Conservation (phyloP, 495 filamentous ascomycete species). For the Annulohypoxylon stygium region DNA sequence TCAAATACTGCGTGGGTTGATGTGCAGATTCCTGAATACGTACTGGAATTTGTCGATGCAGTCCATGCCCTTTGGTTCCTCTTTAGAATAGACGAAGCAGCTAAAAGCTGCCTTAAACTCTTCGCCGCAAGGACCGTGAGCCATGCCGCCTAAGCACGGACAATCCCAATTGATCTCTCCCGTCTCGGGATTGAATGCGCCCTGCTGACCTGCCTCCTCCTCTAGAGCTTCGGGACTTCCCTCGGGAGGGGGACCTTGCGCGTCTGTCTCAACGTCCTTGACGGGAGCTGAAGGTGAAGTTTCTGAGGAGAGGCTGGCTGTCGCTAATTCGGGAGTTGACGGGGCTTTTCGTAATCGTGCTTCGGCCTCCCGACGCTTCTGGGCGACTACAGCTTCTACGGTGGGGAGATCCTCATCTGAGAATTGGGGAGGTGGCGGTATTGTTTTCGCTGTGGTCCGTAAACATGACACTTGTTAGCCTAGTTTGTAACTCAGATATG, state of each 20-base stretch:
- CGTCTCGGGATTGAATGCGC: constrained; percentile 97
- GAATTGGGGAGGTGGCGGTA: constrained; percentile 56
- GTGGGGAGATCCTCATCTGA: constrained; percentile 63
- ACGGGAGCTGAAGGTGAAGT: constrained; percentile 41
- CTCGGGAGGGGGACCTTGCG: constrained; percentile 38
- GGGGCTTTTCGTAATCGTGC: constrained; percentile 42
- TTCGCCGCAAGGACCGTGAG: constrained; percentile 94
- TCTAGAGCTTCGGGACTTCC: constrained; percentile 71
- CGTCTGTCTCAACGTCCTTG: constrained; percentile 37
- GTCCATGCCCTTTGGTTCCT: constrained; percentile 98
- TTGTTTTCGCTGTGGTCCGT: constrained; percentile 46
- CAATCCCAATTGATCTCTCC: constrained; percentile 99
- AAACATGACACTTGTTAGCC: constrained; percentile 15
- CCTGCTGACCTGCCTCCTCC: constrained; percentile 84
- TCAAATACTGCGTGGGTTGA: background rate
- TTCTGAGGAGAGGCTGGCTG: constrained; percentile 39
- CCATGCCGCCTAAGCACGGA: constrained; percentile 97
- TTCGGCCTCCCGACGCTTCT: constrained; percentile 62
- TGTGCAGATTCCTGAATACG: constrained; percentile 43
- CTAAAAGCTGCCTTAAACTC: constrained; percentile 95
- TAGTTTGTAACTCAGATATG: constrained; percentile 3
- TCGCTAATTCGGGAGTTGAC: constrained; percentile 44
- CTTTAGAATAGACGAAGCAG: constrained; percentile 94
- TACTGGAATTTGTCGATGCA: constrained; percentile 99
- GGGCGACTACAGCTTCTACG: constrained; percentile 63